Evolutionary conservation across 768 basidiomycete species (phyloP), one percentile per base, ranked within the genome.

Genomic region (Candolleomyces aberdarensis): DNA sequence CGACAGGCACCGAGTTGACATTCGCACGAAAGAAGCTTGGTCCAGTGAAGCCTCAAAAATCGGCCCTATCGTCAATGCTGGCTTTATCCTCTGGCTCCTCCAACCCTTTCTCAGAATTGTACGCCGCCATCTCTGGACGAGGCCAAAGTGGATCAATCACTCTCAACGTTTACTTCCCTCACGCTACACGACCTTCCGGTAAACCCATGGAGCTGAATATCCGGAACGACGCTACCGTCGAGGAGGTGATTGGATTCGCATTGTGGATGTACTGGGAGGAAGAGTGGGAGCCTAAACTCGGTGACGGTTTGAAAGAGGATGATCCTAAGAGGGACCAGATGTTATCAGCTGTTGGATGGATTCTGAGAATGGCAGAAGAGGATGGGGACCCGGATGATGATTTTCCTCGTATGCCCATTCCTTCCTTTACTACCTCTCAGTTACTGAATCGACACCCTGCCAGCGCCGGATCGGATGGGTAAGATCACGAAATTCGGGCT

Each of bases 321-420:
- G 88, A 92, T 63, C 80, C 83, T 39, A 85, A 82, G 66, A 78
- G 83, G 74, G 76, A 77, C 17, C 79, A 79, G 1, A 79, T 75
- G 64, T 76, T 93, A 52, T 89, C 86, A 49, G 90, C 92, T 0
- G 79, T 91, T 3, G 94, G 93, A 1, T 99, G 97, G 96, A 88
- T 93, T 43, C 72, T 99, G 75, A 79, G 94, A 61, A 94, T 98
- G 58, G 92, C 94, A 1, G 97, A 99, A 67, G 92, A 95, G 49
- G 96, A 98, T 71, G 97, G 97, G 15, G 96, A 98, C 72, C 94
- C 98, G 0, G 97, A 99, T 70, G 97, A 98, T 71, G 97, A 99
- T 76, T 98, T 96, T 70, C 97, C 96, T 22, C 91, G 96, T 96
- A 71, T 66, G 92, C 80, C 55, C 53, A 36, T 19, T 44, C 32